A percentile compares a stretch with the other conserved stretches of the same genome.
These are phyloP conservation scores for Saururus chinensis DNA, from an alignment of 164 flowering plant species.

Conservation along the genomic window DNA sequence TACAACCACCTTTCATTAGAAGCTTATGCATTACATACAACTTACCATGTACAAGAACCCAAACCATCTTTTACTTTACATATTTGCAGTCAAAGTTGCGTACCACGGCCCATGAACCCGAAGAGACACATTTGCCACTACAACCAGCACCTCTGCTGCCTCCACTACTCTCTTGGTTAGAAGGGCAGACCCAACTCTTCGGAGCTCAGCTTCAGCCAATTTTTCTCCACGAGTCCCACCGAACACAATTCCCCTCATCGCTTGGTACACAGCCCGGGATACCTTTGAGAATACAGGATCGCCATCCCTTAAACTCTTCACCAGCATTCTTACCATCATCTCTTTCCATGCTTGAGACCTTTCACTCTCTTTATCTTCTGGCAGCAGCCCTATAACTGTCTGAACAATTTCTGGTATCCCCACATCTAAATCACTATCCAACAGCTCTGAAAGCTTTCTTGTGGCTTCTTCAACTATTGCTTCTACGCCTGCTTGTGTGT, in stretches of 20 bases:
- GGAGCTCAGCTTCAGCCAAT: conserved; percentile 50
- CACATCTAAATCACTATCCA: conserved; percentile 46
- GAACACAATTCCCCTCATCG: conserved; percentile 56
- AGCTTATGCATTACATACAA: too few relatives aligned
- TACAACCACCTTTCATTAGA: too few relatives aligned
- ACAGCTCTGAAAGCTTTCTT: conserved; percentile 28
- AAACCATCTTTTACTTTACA: conserved; percentile 1
- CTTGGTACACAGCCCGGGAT: conserved; percentile 55
- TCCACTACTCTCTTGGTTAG: conserved; percentile 39
- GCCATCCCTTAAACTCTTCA: conserved; percentile 65
- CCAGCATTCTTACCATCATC: conserved; percentile 52
- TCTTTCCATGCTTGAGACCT: conserved; percentile 34
- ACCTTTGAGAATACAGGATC: conserved; percentile 65
- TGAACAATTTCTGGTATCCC: conserved; percentile 65
- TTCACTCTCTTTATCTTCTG: conserved; percentile 11
- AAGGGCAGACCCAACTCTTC: conserved; percentile 53
- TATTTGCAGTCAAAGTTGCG: conserved; percentile 20
- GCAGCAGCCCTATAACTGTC: conserved; percentile 17
- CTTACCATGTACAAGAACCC: too few relatives aligned
- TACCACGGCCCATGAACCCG: conserved; percentile 84
- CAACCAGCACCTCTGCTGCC: conserved; percentile 39
- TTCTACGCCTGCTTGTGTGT: conserved; percentile 38
- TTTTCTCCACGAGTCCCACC: conserved; percentile 63
- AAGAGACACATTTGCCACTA: conserved; percentile 44
- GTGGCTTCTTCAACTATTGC: conserved; percentile 21